Conservation (phyloP, 345 rosid species). For the Hibiscus trionum region DNA sequence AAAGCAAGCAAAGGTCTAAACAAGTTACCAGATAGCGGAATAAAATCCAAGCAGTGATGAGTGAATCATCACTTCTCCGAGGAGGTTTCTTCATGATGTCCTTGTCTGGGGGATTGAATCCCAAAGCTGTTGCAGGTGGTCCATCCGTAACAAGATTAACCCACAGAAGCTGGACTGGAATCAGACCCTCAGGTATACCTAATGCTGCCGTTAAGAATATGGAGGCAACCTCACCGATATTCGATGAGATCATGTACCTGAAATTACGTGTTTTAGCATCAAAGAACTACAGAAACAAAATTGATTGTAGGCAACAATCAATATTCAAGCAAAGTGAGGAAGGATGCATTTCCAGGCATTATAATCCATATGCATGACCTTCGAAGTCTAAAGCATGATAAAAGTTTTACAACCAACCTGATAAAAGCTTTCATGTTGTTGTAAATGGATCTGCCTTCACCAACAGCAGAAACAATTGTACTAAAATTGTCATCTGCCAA, state of each 20-base stretch:
- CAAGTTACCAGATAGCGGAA: constrained; percentile 64
- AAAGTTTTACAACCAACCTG: constrained; percentile 31
- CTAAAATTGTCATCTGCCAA: constrained; percentile 72
- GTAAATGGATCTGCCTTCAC: constrained; percentile 72
- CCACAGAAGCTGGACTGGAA: constrained; percentile 82
- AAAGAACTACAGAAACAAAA: background rate
- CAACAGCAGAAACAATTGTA: constrained; percentile 65
- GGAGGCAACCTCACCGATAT: constrained; percentile 73
- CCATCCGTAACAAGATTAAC: constrained; percentile 82
- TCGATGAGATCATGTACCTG: constrained; percentile 85
- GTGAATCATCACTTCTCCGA: constrained; percentile 58
- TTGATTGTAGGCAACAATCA: background rate
- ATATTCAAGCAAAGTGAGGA: background rate
- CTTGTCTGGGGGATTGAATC: constrained; percentile 71
- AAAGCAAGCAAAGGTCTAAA: background rate
- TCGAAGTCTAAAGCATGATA: background rate
- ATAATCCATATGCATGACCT: background rate
- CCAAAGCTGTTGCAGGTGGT: constrained; percentile 76
- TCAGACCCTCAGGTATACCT: constrained; percentile 73
- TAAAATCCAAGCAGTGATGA: constrained; percentile 59
- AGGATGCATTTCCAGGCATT: background rate
- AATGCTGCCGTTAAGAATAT: constrained; percentile 70
- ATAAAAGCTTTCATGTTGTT: constrained; percentile 75
- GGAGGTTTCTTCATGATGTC: constrained; percentile 71
- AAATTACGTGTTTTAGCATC: background rate